Percentiles rank a stretch among this genome's conserved stretches.
These are phyloP conservation scores for Clitopilus hobsonii DNA, from an alignment of 768 basidiomycete genomes.

Conservation along the genomic window DNA sequence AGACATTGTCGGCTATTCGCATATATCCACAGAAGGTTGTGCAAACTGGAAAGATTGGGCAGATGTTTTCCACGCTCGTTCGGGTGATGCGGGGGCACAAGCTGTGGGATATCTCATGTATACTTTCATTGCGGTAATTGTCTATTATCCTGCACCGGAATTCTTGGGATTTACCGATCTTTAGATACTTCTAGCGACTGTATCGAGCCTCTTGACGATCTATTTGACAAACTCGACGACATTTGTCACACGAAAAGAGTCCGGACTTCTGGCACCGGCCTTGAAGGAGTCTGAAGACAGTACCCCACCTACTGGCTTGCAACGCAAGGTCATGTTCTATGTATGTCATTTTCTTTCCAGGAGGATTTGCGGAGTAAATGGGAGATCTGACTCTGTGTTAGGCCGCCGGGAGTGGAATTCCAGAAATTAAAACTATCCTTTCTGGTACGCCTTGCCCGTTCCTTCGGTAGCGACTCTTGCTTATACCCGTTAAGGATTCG, in stretches of 20 bases:
- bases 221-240: slow-evolving; percentile 84
- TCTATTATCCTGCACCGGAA: neutral
- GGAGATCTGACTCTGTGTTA: slow-evolving; percentile 17
- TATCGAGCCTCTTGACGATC: slow-evolving; percentile 79
- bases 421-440: slow-evolving; percentile 93
- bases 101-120: slow-evolving; percentile 66
- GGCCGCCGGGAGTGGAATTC: slow-evolving; percentile 95
- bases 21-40: slow-evolving; percentile 39
- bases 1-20: slow-evolving; percentile 2
- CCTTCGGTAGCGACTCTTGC: slow-evolving; percentile 5
- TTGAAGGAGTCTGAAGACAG: slow-evolving; percentile 30
- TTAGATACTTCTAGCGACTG: slow-evolving; percentile 68
- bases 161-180: neutral
- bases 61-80: slow-evolving; percentile 35
- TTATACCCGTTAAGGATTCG: slow-evolving; percentile 57
- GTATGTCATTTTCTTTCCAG: slow-evolving; percentile 36
- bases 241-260: slow-evolving; percentile 87
- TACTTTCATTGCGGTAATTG: slow-evolving; percentile 71
- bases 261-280: slow-evolving; percentile 54
- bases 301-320: slow-evolving; percentile 17
- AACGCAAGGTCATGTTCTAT: slow-evolving; percentile 76
- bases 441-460: slow-evolving; percentile 48
- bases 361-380: neutral
- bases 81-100: slow-evolving; percentile 30
- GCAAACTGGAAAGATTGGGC: slow-evolving; percentile 76